Percentiles rank a stretch among this genome's conserved stretches.
Evolutionary conservation across 2,329 filamentous ascomycete species (phyloP).

Genomic region (Pseudomassariella vexata): DNA sequence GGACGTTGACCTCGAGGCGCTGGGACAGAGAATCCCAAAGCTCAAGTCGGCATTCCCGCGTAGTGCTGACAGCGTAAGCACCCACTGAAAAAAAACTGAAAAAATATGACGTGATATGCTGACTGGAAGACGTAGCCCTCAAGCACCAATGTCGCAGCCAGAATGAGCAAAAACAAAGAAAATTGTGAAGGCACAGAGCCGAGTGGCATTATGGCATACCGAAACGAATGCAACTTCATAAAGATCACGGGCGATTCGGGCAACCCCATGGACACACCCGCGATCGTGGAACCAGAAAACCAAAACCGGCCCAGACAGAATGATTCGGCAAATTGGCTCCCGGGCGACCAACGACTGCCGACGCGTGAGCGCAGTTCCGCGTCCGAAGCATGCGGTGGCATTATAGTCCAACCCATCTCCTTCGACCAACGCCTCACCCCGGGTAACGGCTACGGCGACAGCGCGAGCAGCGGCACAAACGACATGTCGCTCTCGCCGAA

Average conservation of each 20-base stretch:
- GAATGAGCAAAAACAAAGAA: too few relatives aligned
- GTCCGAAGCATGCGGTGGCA: conserved; percentile 8
- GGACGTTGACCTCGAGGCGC: conserved; percentile 80
- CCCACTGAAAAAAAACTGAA: too few relatives aligned
- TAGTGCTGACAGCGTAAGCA: conserved; percentile 44
- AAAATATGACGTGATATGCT: not conserved
- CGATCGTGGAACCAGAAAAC: conserved; percentile 28
- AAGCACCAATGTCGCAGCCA: too few relatives aligned
- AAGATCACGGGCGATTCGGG: conserved; percentile 33
- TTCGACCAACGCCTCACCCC: conserved; percentile 5
- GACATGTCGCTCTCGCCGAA: conserved; percentile 45
- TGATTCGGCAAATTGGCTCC: conserved; percentile 26
- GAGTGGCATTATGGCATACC: conserved; percentile 36
- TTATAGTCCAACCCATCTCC: conserved; percentile 10
- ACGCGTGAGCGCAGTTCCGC: conserved; percentile 16
- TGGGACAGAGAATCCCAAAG: conserved; percentile 56
- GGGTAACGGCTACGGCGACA: conserved; percentile 29
- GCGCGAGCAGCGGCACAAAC: conserved; percentile 37
- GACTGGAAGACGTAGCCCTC: not conserved
- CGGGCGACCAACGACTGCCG: conserved; percentile 32
- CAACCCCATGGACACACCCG: conserved; percentile 31
- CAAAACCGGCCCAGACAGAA: conserved; percentile 11
- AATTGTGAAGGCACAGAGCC: too few relatives aligned
- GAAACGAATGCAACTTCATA: conserved; percentile 38
- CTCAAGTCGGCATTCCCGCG: conserved; percentile 50